These are phyloP conservation scores for Suillus subluteus DNA, from an alignment of 768 basidiomycete genomes.

Conservation along the genomic window DNA sequence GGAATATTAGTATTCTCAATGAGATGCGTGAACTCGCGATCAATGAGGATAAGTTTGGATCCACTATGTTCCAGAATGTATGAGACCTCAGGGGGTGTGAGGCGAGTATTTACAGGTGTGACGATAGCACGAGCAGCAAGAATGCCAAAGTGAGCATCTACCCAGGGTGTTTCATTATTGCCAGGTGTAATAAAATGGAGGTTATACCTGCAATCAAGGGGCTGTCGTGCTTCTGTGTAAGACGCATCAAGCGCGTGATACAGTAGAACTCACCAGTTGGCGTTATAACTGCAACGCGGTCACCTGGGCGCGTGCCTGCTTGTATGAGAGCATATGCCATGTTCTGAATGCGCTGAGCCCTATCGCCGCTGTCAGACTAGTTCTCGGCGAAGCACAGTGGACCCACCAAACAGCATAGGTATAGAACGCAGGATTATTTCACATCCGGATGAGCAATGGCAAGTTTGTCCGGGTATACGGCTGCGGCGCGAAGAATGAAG, in stretches of 20 bases:
- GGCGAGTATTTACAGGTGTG: too few species aligned
- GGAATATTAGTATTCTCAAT: slow-evolving; percentile 49
- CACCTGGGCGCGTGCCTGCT: slow-evolving; percentile 72
- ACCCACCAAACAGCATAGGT: slow-evolving; percentile 71
- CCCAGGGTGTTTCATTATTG: slow-evolving; percentile 10
- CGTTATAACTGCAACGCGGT: slow-evolving; percentile 80
- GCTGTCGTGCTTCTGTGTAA: slow-evolving; percentile 32
- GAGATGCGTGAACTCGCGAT: slow-evolving; percentile 65
- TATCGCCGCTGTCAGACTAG: slow-evolving; percentile 28
- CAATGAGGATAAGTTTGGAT: too few species aligned
- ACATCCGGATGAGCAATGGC: slow-evolving; percentile 77
- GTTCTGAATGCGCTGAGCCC: slow-evolving; percentile 86
- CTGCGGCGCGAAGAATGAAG: slow-evolving; percentile 79
- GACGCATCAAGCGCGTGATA: not conserved
- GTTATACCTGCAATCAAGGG: slow-evolving; percentile 72
- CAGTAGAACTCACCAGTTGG: slow-evolving; percentile 67
- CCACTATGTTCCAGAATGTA: too few species aligned
- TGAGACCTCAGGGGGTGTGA: too few species aligned
- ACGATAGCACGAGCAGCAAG: slow-evolving; percentile 79
- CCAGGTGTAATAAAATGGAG: not conserved
- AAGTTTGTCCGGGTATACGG: slow-evolving; percentile 75
- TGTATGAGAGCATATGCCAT: slow-evolving; percentile 80
- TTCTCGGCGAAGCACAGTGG: not conserved
- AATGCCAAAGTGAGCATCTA: slow-evolving; percentile 78
- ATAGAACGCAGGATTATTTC: slow-evolving; percentile 59